Base-by-base conservation (phyloP, 2,329 filamentous ascomycete species). In the Aspergillus transmontanensis region DNA sequence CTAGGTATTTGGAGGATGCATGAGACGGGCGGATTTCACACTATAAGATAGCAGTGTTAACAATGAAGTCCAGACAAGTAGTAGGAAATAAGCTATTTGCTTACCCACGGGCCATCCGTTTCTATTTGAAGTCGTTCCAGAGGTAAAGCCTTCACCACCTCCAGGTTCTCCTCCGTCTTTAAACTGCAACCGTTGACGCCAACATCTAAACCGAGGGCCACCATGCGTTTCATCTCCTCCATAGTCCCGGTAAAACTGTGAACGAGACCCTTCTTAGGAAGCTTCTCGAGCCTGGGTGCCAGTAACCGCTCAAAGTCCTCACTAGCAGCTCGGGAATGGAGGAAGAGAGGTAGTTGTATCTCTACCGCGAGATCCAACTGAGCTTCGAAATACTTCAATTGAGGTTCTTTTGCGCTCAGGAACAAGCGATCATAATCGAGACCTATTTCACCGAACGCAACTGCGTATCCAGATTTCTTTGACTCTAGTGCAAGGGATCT, bases 101-200 rank as follows among this genome's bases (percentile, higher is more conserved):
- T 69, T 76, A 82, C 81, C 86, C 95, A 99, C 3, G 95, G 95
- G 2, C 95, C 95, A 75, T 99, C 95, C 0, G 95, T 99, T 83
- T 99, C 95, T 55, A 99, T 88, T 85, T 98, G 96, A 59, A 99
- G 78, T 54, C 89, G 82, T 61, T 94, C 88, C 12, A 99, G 81
- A 12, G 89, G 90, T 45, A 98, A 88, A 64, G 90, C 86, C 66
- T 85, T 88, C 12, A 97, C 93, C 3, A 97, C 94, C 16, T 86
- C 89, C 46, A 96, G 87, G 71, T 98, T 99, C 75, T 97, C 93
- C 12, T 86, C 89, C 6, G 93, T 98, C 84, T 98, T 99, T 83
- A 99, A 87, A 72, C 92, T 96, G 78, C 95, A 99, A 5, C 95
- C 95, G 74, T 99, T 99, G 64, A 97, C 87, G n/a, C 95, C 94